Evolutionary conservation across 192 early-diverging fungal genomes (phyloP), one percentile per base, ranked within the genome.

Genomic region (Backusella mclennaniae): DNA sequence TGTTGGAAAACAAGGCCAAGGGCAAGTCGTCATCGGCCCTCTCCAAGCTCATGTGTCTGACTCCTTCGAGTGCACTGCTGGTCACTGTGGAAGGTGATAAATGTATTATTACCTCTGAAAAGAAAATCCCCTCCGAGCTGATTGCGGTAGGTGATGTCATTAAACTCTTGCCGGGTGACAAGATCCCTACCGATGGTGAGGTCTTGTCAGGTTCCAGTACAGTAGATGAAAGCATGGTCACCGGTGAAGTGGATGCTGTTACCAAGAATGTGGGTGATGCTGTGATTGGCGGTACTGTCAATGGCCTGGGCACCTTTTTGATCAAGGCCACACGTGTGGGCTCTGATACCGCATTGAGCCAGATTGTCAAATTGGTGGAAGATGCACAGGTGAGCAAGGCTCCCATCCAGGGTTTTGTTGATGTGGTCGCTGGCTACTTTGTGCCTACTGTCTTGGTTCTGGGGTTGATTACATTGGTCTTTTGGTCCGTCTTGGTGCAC

Each of bases 161-260:
- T 82, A 95, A 94, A 76, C 87, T 98, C 53, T 83, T 97, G 19
- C 98, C 98, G 1, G 96, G 96, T 35, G 96, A 98, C 80, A 92
- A 96, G 44, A 87, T 99, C 52, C 96, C 98, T 7, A 91, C 94
- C 0, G 98, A 99, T 79, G 98, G 97, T 17, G 76, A 84, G 0
- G 86, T 99, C 12, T 82, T 91, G 17, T 84, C 77, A 29, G 98
- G 98, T 19, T 36, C 73, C 5, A 94, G 94, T 39, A 86, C 88
- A 36, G 91, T 97, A 11, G 97, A 99, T 85, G 98, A 99, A 85
- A 94, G 95, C n/a, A 93, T 97, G 74, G 92, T 99, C 0, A 98
- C 98, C 0, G 98, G 98, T 73, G 98, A 99, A 83, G 92, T 90
- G 6, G 81, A 93, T 36, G 89, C 94, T 4, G 93, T 98, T 44